Percentiles rank a stretch among this genome's conserved stretches.
Evolutionary conservation across 495 filamentous ascomycete species (phyloP).

Genomic region (Penicillium manginii): DNA sequence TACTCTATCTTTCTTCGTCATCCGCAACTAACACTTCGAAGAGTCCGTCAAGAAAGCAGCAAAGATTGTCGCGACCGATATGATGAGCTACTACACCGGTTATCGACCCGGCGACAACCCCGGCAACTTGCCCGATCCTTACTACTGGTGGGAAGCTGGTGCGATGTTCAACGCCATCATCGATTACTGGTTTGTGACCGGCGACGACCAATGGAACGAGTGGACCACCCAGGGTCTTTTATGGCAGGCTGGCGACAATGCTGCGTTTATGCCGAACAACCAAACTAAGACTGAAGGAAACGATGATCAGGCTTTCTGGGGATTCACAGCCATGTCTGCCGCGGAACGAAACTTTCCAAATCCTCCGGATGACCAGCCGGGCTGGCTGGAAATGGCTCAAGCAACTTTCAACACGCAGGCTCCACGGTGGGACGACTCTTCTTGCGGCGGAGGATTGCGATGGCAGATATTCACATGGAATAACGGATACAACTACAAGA

Average conservation of each 20-base stretch:
- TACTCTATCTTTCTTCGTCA: no score
- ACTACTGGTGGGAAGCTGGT: constrained; percentile 85
- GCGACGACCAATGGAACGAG: constrained; percentile 73
- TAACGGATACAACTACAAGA: constrained; percentile 81
- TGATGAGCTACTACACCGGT: constrained; percentile 69
- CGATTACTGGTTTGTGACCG: constrained; percentile 84
- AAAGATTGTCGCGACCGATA: constrained; percentile 43
- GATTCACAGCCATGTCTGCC: constrained; percentile 77
- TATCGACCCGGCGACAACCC: constrained; percentile 70
- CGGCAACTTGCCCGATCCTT: constrained; percentile 73
- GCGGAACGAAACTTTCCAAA: constrained; percentile 76
- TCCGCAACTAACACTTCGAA: constrained; percentile 13
- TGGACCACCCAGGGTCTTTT: constrained; percentile 67
- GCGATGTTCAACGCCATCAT: constrained; percentile 76
- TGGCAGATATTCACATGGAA: constrained; percentile 89
- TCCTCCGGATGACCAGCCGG: constrained; percentile 56
- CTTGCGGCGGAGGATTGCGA: constrained; percentile 71
- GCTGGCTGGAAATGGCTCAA: constrained; percentile 82
- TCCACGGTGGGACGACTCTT: constrained; percentile 67
- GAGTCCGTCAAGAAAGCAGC: constrained; percentile 54
- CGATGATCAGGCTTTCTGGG: constrained; percentile 90
- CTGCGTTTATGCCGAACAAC: constrained; percentile 79
- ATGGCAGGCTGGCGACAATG: constrained; percentile 68
- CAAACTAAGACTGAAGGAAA: constrained; percentile 78
- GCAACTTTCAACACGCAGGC: constrained; percentile 79